phyloP scores from a whole-genome alignment of 2,329 filamentous ascomycete genomes.

The Diaporthe longicolla region DNA sequence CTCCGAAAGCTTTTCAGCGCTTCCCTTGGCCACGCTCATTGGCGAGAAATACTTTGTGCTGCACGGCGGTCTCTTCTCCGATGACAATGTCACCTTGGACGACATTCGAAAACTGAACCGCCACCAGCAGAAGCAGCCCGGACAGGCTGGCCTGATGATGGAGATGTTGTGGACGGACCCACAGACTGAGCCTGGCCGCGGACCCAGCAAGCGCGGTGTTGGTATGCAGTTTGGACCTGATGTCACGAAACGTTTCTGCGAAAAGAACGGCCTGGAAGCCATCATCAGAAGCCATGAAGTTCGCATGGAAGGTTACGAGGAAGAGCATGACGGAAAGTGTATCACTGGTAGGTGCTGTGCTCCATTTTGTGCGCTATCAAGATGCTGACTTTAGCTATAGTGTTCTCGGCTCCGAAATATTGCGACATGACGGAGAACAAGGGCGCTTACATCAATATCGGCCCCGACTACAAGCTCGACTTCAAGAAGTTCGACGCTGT shows the following conservation, averaged over 20 bases:
- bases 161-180: conserved; percentile 99
- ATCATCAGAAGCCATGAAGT: conserved; percentile 98
- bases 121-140: conserved; percentile 91
- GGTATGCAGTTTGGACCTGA: conserved; percentile 98
- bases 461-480: conserved; percentile 89
- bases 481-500: conserved; percentile 97
- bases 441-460: conserved; percentile 98
- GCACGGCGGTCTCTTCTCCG: conserved; percentile 95
- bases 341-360: conserved; percentile 79
- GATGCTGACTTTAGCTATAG: conserved; percentile 58
- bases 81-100: conserved; percentile 91
- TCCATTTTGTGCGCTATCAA: conserved; percentile 18
- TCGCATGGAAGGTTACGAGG: conserved; percentile 98
- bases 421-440: conserved; percentile 99
- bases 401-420: conserved; percentile 97
- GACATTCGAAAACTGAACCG: conserved; percentile 95
- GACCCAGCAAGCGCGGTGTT: conserved; percentile 96
- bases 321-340: conserved; percentile 94
- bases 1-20: conserved; percentile 95
- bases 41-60: conserved; percentile 92
- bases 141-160: conserved; percentile 98
- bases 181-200: conserved; percentile 85
- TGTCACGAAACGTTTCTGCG: conserved; percentile 95
- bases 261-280: conserved; percentile 93
- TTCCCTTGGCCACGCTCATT: conserved; percentile 92